These are phyloP conservation scores for Yamadazyma sp. DNA, from an alignment of 1,139 yeast species.

Conservation along the genomic window DNA sequence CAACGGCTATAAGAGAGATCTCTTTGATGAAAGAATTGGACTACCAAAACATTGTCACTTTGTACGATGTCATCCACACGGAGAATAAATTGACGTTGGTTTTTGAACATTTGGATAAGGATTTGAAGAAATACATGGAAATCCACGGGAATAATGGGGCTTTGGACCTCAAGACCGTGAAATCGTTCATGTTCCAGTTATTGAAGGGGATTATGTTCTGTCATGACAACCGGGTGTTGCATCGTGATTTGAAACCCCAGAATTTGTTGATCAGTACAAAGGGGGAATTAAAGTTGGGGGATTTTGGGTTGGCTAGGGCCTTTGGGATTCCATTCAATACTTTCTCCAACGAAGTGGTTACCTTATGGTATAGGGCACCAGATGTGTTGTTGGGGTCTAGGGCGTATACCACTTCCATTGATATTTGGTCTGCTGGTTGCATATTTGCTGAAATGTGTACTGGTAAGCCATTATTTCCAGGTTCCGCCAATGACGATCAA, in stretches of 20 bases:
- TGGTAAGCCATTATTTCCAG: slow-evolving; percentile 96
- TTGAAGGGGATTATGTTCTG: slow-evolving; percentile 90
- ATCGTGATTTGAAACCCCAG: slow-evolving; percentile 95
- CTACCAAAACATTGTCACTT: slow-evolving; percentile 89
- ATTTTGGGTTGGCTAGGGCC: slow-evolving; percentile 95
- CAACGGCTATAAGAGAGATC: slow-evolving; percentile 95
- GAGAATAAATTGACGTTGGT: slow-evolving; percentile 93
- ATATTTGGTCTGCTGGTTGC: slow-evolving; percentile 99
- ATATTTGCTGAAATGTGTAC: slow-evolving; percentile 97
- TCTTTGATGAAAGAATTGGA: slow-evolving; percentile 95
- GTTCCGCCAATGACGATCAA: slow-evolving; percentile 94
- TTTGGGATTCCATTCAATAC: slow-evolving; percentile 98
- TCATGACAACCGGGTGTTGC: slow-evolving; percentile 91
- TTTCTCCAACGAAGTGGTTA: slow-evolving; percentile 94
- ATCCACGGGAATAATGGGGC: slow-evolving; percentile 81
- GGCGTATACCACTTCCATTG: slow-evolving; percentile 93
- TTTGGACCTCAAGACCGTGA: slow-evolving; percentile 73
- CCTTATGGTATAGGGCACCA: slow-evolving; percentile 98
- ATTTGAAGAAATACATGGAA: slow-evolving; percentile 93
- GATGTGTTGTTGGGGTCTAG: slow-evolving; percentile 94
- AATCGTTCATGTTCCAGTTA: slow-evolving; percentile 90
- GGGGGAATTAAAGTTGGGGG: slow-evolving; percentile 94
- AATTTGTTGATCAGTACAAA: slow-evolving; percentile 82
- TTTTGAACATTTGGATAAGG: slow-evolving; percentile 92
- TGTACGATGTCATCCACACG: slow-evolving; percentile 94